Conservation (phyloP, 306 rosid genomes). For the Vigna angularis region DNA sequence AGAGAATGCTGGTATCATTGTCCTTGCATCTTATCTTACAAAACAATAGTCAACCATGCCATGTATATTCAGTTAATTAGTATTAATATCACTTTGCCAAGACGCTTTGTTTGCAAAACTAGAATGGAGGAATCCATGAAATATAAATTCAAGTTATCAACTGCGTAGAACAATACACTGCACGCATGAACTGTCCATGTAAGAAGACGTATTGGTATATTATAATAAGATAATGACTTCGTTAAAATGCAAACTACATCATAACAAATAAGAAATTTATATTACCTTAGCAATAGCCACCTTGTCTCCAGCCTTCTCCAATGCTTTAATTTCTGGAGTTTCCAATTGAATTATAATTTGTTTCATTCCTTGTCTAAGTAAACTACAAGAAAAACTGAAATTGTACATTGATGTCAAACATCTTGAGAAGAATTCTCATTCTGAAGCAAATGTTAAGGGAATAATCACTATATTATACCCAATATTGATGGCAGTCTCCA, state of each 20-base stretch:
- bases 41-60: slow-evolving; percentile 7
- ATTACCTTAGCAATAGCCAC: slow-evolving; percentile 64
- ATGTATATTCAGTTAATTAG: slow-evolving; percentile 15
- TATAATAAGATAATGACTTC: slow-evolving; percentile 29
- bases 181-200: slow-evolving; percentile 1
- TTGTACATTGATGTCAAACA: slow-evolving; percentile 49
- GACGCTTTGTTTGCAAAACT: slow-evolving; percentile 23
- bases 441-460: slow-evolving; percentile 13
- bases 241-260: slow-evolving; percentile 22
- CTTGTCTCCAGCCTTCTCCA: slow-evolving; percentile 88
- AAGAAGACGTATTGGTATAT: slow-evolving; percentile 4
- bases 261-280: slow-evolving; percentile 18
- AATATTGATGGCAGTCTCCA: slow-evolving; percentile 98
- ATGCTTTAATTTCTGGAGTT: slow-evolving; percentile 65
- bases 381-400: slow-evolving; percentile 93
- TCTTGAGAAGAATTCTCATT: slow-evolving; percentile 31
- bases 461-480: slow-evolving; percentile 66
- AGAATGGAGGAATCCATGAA: slow-evolving; percentile 1
- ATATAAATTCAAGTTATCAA: slow-evolving; percentile 12
- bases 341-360: slow-evolving; percentile 82
- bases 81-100: slow-evolving; percentile 2
- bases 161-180: slow-evolving; percentile 17
- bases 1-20: slow-evolving; percentile 4
- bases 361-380: slow-evolving; percentile 97
- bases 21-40: slow-evolving; percentile 13